Percentiles rank a stretch among this genome's conserved stretches.
Conservation (phyloP, 805 yeast genomes). For the Ogataea nonfermentans region DNA sequence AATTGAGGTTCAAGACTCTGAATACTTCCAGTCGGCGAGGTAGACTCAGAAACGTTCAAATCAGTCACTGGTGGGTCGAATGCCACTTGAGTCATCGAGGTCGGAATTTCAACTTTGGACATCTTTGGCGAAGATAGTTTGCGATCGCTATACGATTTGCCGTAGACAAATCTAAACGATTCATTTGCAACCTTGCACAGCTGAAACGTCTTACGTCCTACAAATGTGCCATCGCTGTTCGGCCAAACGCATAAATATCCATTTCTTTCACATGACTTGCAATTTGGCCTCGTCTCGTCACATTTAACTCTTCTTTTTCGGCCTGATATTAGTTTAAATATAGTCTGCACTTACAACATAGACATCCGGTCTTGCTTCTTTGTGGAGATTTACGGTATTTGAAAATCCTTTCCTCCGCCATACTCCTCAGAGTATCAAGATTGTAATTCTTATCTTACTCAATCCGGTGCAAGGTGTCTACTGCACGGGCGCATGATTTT, state of each 20-base stretch:
- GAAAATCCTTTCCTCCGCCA: too few relatives aligned
- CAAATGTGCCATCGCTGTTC: constrained; percentile 6
- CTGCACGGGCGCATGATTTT: too few relatives aligned
- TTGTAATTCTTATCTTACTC: too few relatives aligned
- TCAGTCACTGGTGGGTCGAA: too few relatives aligned
- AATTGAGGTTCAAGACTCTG: neutral
- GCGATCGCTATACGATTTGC: constrained; percentile 7
- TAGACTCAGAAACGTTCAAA: too few relatives aligned
- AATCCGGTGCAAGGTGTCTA: too few relatives aligned
- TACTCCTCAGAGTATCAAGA: too few relatives aligned
- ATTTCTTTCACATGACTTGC: constrained; percentile 17
- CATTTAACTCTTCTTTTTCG: constrained; percentile 28
- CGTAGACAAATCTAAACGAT: constrained; percentile 14
- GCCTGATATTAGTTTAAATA: constrained; percentile 8
- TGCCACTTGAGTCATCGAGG: neutral
- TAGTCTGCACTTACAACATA: constrained; percentile 22
- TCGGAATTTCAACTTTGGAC: neutral
- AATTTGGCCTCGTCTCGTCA: constrained; percentile 23
- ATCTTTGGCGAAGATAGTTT: neutral
- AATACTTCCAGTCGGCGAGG: neutral
- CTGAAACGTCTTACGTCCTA: constrained; percentile 17
- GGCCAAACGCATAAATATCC: constrained; percentile 18
- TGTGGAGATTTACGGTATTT: neutral
- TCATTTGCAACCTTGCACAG: constrained; percentile 15
- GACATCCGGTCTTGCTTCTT: constrained; percentile 23